These are phyloP conservation scores for Oryza longistaminata DNA, from an alignment of 176 grass and related monocot genomes.

Conservation along the genomic window DNA sequence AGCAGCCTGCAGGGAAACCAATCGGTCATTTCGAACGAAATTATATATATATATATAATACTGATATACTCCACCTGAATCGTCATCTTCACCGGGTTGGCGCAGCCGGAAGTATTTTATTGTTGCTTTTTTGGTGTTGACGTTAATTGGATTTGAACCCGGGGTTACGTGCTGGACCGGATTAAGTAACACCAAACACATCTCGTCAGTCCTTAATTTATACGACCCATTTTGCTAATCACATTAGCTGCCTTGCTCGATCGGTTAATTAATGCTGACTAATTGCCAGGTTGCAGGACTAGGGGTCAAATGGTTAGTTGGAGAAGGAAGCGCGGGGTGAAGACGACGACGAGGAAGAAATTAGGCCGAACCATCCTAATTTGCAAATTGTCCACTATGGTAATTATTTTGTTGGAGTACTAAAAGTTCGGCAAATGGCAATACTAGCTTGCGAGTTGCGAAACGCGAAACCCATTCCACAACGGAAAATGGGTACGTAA, in stretches of 20 bases:
- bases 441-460: neutral
- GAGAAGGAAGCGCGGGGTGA: neutral
- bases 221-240: neutral
- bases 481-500: neutral
- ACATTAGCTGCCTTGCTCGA: neutral
- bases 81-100: neutral
- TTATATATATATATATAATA: neutral
- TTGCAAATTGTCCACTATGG: neutral
- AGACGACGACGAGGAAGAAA: neutral
- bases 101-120: neutral
- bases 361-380: neutral
- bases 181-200: neutral
- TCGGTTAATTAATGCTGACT: neutral
- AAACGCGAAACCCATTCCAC: neutral
- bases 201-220: no score
- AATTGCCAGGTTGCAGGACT: neutral
- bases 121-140: neutral
- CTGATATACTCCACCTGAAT: neutral
- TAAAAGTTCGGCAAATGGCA: neutral
- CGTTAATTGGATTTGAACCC: neutral
- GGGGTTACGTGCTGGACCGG: neutral
- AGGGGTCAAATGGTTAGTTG: conserved; percentile 4
- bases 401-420: neutral
- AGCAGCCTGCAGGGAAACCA: neutral
- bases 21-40: neutral